phyloP scores from a whole-genome alignment of 331 rosid genomes.

The Dryas integrifolia region DNA sequence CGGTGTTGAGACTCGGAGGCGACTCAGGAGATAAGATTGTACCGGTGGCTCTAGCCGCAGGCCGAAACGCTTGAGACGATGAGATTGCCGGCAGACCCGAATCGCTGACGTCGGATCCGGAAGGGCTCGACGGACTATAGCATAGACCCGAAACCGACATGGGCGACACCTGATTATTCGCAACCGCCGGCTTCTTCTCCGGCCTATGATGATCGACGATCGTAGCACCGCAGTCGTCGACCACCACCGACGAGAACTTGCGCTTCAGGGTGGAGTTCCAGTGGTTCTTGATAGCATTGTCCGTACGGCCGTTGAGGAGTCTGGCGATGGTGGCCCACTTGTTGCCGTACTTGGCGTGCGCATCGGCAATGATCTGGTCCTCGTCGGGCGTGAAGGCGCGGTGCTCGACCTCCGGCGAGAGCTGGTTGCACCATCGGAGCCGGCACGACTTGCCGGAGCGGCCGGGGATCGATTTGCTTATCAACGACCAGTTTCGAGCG shows the following conservation, averaged over 20 bases:
- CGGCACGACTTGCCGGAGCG: constrained; percentile 58
- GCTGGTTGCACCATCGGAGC: constrained; percentile 23
- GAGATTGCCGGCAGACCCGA: constrained; percentile 16
- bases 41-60: constrained; percentile 9
- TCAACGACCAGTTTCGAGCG: constrained; percentile 53
- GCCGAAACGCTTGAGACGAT: not conserved
- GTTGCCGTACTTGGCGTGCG: constrained; percentile 36
- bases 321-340: constrained; percentile 29
- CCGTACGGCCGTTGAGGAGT: constrained; percentile 63
- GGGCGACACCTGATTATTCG: not conserved
- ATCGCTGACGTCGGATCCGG: constrained; percentile 49
- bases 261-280: constrained; percentile 24
- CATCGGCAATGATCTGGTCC: constrained; percentile 38
- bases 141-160: constrained; percentile 11
- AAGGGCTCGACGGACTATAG: constrained; percentile 33
- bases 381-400: constrained; percentile 46
- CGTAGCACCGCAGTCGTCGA: not conserved
- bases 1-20: constrained; percentile 4
- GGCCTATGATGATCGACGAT: constrained; percentile 12
- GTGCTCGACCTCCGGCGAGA: constrained; percentile 56
- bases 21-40: not conserved
- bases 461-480: constrained; percentile 49
- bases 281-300: constrained; percentile 62
- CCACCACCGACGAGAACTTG: constrained; percentile 31
- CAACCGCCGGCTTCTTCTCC: constrained; percentile 27